Base-by-base conservation (phyloP, 2,329 filamentous ascomycete genomes). In the Pyrenochaeta sp. region DNA sequence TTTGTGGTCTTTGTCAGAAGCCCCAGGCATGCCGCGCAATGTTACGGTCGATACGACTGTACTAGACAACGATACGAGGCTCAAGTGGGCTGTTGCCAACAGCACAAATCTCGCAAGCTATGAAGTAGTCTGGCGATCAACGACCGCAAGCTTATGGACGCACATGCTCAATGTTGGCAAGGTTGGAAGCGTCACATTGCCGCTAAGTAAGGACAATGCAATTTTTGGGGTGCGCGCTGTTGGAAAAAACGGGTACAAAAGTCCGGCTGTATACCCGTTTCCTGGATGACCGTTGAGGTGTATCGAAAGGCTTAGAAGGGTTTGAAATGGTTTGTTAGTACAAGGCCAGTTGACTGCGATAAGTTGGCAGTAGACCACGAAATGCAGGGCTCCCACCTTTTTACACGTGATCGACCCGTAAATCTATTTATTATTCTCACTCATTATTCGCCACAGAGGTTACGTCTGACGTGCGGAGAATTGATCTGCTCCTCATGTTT, bases 141-240 rank as follows among this genome's bases (percentile, higher is more conserved):
- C 80, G 4, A 78, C 77, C 12, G 78, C 80, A 31, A 78, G 80
- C 41, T 75, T 82, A 44, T 85, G 82, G 82, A 81, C 80, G 36
- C 76, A 80, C 51, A 70, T 75, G 20, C 52, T 82, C 1, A 74
- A 79, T 62, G 82, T 86, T 3, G 83, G 83, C 0, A 74, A 79
- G 20, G 79, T 79, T 3, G 74, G 74, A 0, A 74, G 66, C 35
- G 79, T 77, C 4, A 82, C 76, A 4, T 69, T 87, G 14, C 67
- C 77, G 1, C 64, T 86, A 57, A 82, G 79, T 49, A 85, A 85
- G 71, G 84, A 87, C 56, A 84, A 85, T 70, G 81, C 83, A 11
- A 78, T 84, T 20, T 85, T 86, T 71, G 84, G 85, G 0, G 76
- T 86, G 0, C 73, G 84, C 57, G 76, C 82, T 17, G 80, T 83